phyloP scores from a whole-genome alignment of 192 early-diverging fungal species.

The Endogone sp. region DNA sequence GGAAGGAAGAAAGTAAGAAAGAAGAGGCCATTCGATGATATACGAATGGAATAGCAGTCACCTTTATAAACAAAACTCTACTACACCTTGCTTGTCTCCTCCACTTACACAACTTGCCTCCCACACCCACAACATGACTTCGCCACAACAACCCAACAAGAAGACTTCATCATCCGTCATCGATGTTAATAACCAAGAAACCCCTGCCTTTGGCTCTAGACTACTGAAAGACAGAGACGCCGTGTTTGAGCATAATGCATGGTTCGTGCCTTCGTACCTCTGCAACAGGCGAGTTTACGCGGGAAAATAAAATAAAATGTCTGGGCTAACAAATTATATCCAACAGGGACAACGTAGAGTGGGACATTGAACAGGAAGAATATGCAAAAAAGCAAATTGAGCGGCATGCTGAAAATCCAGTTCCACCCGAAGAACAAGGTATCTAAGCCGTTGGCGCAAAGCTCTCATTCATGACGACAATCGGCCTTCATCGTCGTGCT shows the following conservation, averaged over 20 bases:
- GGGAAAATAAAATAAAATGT: background rate
- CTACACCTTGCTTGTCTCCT: too few relatives aligned
- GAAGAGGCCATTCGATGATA: too few relatives aligned
- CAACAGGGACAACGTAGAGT: constrained; percentile 90
- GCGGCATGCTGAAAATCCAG: constrained; percentile 65
- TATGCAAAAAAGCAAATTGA: constrained; percentile 74
- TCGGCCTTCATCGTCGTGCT: too few relatives aligned
- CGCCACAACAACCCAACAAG: constrained; percentile 12
- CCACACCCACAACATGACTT: too few relatives aligned
- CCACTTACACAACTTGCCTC: too few relatives aligned
- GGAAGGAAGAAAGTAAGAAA: too few relatives aligned
- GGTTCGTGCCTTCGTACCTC: too few relatives aligned
- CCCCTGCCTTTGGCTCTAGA: constrained; percentile 67
- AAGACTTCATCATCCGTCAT: constrained; percentile 25
- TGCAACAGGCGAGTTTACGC: too few relatives aligned
- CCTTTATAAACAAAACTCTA: too few relatives aligned
- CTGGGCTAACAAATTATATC: background rate
- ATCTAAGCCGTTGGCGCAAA: too few relatives aligned
- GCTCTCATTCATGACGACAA: too few relatives aligned
- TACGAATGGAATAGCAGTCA: too few relatives aligned
- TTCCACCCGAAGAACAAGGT: constrained; percentile 59
- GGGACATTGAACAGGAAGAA: constrained; percentile 77
- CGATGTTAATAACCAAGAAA: constrained; percentile 17
- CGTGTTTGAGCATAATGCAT: constrained; percentile 92
- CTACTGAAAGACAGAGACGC: constrained; percentile 65